A percentile compares a stretch with the other conserved stretches of the same genome.
Conservation (phyloP, 768 basidiomycete genomes). For the Polyporus arcularius region DNA sequence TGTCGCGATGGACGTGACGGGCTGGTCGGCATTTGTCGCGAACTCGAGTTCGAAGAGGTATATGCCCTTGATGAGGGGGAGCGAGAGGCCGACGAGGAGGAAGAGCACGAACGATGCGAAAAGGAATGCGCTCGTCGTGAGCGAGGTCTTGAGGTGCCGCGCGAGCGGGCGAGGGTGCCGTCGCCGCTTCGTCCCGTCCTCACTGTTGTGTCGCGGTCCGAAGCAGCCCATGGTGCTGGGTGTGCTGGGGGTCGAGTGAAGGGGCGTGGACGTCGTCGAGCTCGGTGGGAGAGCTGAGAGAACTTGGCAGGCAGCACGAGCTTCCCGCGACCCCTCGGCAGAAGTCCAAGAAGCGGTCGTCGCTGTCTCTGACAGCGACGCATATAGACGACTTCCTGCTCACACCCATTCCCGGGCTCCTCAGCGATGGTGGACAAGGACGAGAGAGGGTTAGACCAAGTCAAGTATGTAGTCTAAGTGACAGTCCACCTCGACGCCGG, state of each 20-base stretch:
- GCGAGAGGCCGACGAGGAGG: slow-evolving; percentile 72
- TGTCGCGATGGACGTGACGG: slow-evolving; percentile 54
- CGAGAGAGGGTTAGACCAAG: too few relatives aligned
- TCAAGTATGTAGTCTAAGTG: too few relatives aligned
- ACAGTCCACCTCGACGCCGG: too few relatives aligned
- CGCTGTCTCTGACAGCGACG: background rate
- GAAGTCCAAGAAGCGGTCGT: background rate
- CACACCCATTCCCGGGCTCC: background rate
- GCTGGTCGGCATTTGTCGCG: slow-evolving; percentile 35
- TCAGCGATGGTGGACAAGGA: background rate
- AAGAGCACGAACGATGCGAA: slow-evolving; percentile 69
- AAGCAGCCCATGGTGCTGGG: background rate
- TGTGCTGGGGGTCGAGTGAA: background rate
- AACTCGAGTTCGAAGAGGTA: slow-evolving; percentile 55
- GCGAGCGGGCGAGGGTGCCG: slow-evolving; percentile 24
- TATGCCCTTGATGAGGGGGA: slow-evolving; percentile 72
- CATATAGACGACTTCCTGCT: background rate
- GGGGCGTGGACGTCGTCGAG: background rate
- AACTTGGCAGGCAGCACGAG: background rate
- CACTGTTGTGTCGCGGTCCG: background rate
- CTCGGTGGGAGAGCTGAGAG: background rate
- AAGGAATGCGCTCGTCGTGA: slow-evolving; percentile 50
- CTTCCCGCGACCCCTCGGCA: background rate
- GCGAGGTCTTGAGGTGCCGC: slow-evolving; percentile 47
- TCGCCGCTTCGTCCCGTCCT: slow-evolving; percentile 2